These are phyloP conservation scores for Eucalyptus lansdowneana DNA, from an alignment of 345 rosid species.

Conservation along the genomic window DNA sequence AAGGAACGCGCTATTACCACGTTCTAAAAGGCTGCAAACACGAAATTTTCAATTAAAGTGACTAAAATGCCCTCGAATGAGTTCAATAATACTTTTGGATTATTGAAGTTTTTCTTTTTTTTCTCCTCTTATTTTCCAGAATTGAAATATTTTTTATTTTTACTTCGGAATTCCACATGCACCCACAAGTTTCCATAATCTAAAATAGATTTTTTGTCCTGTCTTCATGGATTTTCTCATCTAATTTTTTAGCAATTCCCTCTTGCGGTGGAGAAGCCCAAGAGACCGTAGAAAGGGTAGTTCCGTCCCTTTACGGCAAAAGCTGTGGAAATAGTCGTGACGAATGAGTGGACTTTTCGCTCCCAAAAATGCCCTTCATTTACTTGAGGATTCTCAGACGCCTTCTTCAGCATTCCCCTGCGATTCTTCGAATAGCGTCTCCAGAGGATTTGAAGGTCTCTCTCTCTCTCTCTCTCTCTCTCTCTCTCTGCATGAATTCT, in stretches of 20 bases:
- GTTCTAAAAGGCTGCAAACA: background rate
- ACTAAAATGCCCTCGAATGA: background rate
- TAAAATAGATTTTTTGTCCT: background rate
- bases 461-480: background rate
- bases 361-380: background rate
- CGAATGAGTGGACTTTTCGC: background rate
- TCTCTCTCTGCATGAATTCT: background rate
- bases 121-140: background rate
- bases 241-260: background rate
- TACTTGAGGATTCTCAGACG: background rate
- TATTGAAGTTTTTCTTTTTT: background rate
- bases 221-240: background rate
- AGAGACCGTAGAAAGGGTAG: background rate
- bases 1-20: background rate
- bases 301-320: background rate
- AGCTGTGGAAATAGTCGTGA: background rate
- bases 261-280: background rate
- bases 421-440: background rate
- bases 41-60: background rate
- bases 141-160: background rate
- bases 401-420: background rate
- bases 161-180: background rate
- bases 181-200: background rate
- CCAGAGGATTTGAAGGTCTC: background rate
- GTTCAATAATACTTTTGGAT: background rate